phyloP scores from a whole-genome alignment of 495 filamentous ascomycete genomes.

The Amorphotheca resinae region DNA sequence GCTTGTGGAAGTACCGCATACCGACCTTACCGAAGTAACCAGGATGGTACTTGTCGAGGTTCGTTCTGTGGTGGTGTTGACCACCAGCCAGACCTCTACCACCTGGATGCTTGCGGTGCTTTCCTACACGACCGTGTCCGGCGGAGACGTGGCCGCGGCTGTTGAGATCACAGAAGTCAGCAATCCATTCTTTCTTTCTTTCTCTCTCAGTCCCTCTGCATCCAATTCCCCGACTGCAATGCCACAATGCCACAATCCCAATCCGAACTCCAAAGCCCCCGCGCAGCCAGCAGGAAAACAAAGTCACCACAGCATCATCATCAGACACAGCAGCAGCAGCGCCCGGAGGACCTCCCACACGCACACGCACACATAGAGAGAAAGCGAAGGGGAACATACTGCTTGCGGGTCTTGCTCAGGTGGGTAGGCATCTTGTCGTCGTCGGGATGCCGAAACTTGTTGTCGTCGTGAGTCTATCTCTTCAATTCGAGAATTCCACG shows the following conservation, averaged over 20 bases:
- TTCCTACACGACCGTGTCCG: slow-evolving; percentile 84
- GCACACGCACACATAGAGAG: too few relatives aligned
- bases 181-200: slow-evolving; percentile 9
- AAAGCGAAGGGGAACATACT: slow-evolving; percentile 40
- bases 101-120: slow-evolving; percentile 90
- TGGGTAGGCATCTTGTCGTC: slow-evolving; percentile 64
- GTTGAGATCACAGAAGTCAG: slow-evolving; percentile 18
- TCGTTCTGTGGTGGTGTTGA: slow-evolving; percentile 90
- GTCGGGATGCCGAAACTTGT: slow-evolving; percentile 11
- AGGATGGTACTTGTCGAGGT: slow-evolving; percentile 89
- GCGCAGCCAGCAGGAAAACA: too few relatives aligned
- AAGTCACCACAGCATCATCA: too few relatives aligned
- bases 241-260: too few relatives aligned
- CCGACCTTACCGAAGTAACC: slow-evolving; percentile 98
- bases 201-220: too few relatives aligned
- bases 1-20: slow-evolving; percentile 93
- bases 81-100: slow-evolving; percentile 94
- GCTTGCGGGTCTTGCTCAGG: slow-evolving; percentile 71
- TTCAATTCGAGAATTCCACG: slow-evolving; percentile 8
- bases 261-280: too few relatives aligned
- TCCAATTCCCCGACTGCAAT: neutral
- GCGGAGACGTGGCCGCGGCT: slow-evolving; percentile 91
- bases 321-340: too few relatives aligned
- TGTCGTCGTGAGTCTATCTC: slow-evolving; percentile 3
- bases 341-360: too few relatives aligned